Evolutionary conservation across 208 protist genomes (phyloP), one percentile per base, ranked within the genome.

Genomic region (Crithidia bombi): DNA sequence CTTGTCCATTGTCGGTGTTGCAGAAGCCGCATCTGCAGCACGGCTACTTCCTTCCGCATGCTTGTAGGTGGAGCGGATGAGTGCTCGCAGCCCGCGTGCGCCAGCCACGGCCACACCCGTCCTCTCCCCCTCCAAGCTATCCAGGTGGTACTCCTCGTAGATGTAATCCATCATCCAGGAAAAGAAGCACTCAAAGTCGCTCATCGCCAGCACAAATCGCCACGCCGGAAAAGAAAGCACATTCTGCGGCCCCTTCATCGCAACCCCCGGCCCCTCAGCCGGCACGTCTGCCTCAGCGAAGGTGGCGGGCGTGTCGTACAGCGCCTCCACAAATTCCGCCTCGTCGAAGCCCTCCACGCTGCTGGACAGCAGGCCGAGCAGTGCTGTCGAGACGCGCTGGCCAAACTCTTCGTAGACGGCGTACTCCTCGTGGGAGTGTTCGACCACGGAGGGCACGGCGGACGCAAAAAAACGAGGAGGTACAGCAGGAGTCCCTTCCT

Each of bases 101-200:
- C 86, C 87, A 5, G 68, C 82, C 15, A 85, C 85, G 12, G 81
- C 90, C 39, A 92, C 71, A 2, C 66, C 47, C 28, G 47, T 43
- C 25, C 69, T 61, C 15, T 62, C 72, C 36, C 59, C 72, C 5
- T 46, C 62, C 35, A 62, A 43, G 7, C 52, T 17, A 43, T 68
- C 78, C 50, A 90, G 68, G 39, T 87, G 73, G 69, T 92, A 94
- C 66, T 94, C 87, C 65, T 94, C 91, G 14, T 78, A 74, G 50
- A 94, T 87, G 73, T 92, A 94, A 65, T 94, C 89, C 75, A 90
- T 81, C 83, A 96, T 91, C 79, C 85, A 91, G 7, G 32, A 56
- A 57, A 86, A 89, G 64, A 96, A 96, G 62, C 80, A 75, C 44
- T 92, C 79, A 74, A 94, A 96, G 59, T 78, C 81, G 52, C 81